Base-by-base conservation (phyloP, 768 basidiomycete species). In the Lentinula boryana region DNA sequence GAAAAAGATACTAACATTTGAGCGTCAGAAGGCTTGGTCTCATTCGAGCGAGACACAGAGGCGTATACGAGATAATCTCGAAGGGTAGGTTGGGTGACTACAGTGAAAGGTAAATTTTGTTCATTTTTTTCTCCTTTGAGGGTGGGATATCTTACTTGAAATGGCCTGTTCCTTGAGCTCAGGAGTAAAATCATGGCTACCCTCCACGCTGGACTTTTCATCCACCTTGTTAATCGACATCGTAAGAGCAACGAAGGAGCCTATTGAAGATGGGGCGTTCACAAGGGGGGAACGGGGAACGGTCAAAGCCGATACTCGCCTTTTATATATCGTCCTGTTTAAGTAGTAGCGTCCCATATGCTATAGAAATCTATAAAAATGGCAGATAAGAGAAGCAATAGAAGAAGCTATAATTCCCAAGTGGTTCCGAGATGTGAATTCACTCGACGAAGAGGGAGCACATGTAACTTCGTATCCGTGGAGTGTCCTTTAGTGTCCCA, bases 21-120 rank as follows among this genome's bases (percentile, higher is more conserved):
- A 21, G 55, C 36, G 5, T 36, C 55, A 31, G 21, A 10, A 41
- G 55, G 55, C 23, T 56, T 56, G 38, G 27, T 32, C 18, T 58
- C 57, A 15, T 58, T 58, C 9, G 43, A 43, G 21, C 57, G 44
- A 49, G 57, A 32, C 16, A 58, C 57, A 33, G 57, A 58, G 2
- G 57, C 57, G 23, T 44, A 49, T 16, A 58, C 49, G 33, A 58
- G 57, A 50, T 58, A 58, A 8, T 58, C 57, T 12, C 57, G 40
- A 23, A 58, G 46, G 0, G 57, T 58, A 18, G 57, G 57, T 38
- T 58, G 10, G 32, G n/a, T 27, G 32, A 58, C 57, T 56, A 23
- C 9, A 18, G 18, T 35, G 21, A 33, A 9, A 40, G 38, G 38
- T 12, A 40, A 40, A 15, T 15, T 40, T 7, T 40, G 10, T 12